Conservation (phyloP, 2,329 filamentous ascomycete species). For the Penicillium sp. region DNA sequence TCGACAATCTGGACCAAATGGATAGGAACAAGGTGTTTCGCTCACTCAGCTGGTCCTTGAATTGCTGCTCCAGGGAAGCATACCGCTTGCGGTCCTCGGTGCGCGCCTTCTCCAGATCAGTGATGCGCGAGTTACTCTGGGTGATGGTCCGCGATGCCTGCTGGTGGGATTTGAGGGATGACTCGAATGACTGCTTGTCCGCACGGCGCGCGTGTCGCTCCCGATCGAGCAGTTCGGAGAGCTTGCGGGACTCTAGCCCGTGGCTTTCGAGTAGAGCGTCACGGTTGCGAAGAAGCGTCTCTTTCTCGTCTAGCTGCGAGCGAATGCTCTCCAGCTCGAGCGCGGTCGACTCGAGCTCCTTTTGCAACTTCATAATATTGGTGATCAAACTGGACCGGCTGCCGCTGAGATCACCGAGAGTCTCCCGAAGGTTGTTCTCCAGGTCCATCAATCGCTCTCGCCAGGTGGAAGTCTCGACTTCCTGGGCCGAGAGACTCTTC, state of each 20-base stretch:
- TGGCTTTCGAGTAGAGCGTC: conserved; percentile 86
- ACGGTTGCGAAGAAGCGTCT: conserved; percentile 83
- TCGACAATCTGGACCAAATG: conserved; percentile 87
- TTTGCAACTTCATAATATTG: conserved; percentile 83
- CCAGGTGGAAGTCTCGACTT: conserved; percentile 87
- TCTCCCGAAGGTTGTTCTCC: conserved; percentile 83
- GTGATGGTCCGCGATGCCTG: conserved; percentile 83
- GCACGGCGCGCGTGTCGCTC: conserved; percentile 82
- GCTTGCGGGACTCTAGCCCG: conserved; percentile 78
- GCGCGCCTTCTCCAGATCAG: conserved; percentile 80
- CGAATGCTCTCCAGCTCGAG: conserved; percentile 79
- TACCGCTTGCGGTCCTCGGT: conserved; percentile 77
- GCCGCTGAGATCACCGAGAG: conserved; percentile 82
- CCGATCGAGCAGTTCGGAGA: conserved; percentile 86
- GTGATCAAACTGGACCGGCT: conserved; percentile 83
- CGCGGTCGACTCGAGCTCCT: conserved; percentile 80
- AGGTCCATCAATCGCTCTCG: conserved; percentile 88
- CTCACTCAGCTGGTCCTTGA: conserved; percentile 84
- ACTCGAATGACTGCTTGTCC: conserved; percentile 85
- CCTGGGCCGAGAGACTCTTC: conserved; percentile 78
- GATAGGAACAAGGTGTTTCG: conserved; percentile 83
- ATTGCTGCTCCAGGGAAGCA: conserved; percentile 71
- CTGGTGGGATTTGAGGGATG: conserved; percentile 81
- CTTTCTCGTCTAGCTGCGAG: conserved; percentile 81
- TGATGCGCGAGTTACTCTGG: conserved; percentile 79